Percentiles rank a stretch among this genome's conserved stretches.
Conservation (phyloP, 345 rosid genomes). For the Murraya paniculata region DNA sequence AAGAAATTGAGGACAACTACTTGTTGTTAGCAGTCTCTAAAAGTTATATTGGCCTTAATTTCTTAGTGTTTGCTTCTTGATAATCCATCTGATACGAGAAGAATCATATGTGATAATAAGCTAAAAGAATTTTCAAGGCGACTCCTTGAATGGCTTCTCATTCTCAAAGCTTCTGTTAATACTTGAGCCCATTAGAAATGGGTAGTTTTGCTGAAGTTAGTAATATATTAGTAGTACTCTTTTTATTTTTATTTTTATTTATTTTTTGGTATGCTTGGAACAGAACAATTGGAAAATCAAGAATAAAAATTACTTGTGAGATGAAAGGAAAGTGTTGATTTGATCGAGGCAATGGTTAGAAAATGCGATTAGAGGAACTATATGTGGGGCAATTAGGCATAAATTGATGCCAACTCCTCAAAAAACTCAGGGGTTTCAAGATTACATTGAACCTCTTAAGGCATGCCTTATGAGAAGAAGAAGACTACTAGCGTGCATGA, state of each 20-base stretch:
- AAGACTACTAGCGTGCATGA: conserved; percentile 9
- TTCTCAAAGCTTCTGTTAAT: no score
- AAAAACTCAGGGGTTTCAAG: no score
- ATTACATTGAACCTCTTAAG: no score
- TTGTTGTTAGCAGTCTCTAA: not conserved
- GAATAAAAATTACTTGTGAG: not conserved
- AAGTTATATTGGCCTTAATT: not conserved
- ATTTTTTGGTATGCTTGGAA: conserved; percentile 13
- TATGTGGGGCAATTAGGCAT: no score
- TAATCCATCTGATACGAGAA: conserved; percentile 54
- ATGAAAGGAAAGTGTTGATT: no score
- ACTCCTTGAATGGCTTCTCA: conserved; percentile 44
- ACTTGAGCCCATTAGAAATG: no score
- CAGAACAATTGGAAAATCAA: conserved; percentile 15
- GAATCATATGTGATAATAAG: conserved; percentile 54
- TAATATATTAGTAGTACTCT: conserved; percentile 1
- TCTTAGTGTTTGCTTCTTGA: conserved; percentile 7
- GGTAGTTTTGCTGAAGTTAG: conserved; percentile 38
- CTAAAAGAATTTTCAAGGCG: conserved; percentile 65
- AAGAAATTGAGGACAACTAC: not conserved
- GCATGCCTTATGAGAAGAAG: no score
- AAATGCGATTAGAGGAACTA: no score
- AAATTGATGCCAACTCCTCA: no score
- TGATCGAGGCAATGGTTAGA: no score
- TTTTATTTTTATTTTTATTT: no score